phyloP scores from a whole-genome alignment of 78 protist genomes.

The Guillardia theta region DNA sequence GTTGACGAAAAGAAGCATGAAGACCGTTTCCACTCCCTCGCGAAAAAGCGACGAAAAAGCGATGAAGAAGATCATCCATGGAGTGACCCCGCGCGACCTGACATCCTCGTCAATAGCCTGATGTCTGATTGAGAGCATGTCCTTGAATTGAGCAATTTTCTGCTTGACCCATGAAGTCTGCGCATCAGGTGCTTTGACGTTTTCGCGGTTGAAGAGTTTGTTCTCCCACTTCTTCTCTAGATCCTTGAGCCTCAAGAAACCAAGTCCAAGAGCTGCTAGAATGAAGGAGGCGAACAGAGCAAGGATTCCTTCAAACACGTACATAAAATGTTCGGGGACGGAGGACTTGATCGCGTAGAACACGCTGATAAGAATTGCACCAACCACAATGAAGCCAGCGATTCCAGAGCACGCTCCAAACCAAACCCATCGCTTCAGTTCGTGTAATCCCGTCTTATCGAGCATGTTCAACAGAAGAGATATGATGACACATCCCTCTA shows the following conservation, averaged over 20 bases:
- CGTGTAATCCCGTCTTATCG: background rate
- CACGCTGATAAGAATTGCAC: background rate
- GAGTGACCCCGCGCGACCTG: too few relatives aligned
- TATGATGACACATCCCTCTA: background rate
- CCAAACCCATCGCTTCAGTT: background rate
- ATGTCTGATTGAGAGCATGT: background rate
- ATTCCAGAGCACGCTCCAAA: background rate
- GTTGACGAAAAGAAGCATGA: background rate
- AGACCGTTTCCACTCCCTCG: background rate
- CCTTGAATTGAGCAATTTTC: background rate
- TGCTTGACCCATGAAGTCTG: background rate
- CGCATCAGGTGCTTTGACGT: background rate
- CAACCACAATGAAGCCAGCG: background rate
- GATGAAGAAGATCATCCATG: background rate
- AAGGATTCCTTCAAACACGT: background rate
- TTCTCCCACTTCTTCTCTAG: background rate
- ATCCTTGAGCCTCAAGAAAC: background rate
- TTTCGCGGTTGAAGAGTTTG: background rate
- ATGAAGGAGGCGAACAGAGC: background rate
- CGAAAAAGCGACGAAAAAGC: background rate
- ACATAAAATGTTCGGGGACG: background rate
- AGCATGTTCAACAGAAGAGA: background rate
- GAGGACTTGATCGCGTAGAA: background rate
- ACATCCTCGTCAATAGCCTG: conserved; percentile 9
- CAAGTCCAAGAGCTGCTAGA: background rate